Percentiles rank a stretch among this genome's conserved stretches.
These are phyloP conservation scores for Patellaria atrata DNA, from an alignment of 495 filamentous ascomycete species.

Conservation along the genomic window DNA sequence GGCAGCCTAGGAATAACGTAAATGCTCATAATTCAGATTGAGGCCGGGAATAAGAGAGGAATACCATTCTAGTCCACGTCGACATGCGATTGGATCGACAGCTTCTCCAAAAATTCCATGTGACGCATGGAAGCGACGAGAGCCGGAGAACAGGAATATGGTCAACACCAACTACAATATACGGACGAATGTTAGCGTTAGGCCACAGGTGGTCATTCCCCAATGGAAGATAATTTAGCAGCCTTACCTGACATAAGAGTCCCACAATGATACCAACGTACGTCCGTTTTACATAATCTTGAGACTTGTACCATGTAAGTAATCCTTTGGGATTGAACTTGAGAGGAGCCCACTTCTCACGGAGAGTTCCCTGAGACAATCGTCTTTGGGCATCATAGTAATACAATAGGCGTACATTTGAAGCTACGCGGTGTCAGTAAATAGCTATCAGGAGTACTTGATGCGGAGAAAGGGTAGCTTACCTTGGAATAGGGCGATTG, in stretches of 20 bases:
- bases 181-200: conserved; percentile 2
- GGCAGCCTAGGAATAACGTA: conserved; percentile 26
- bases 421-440: conserved; percentile 10
- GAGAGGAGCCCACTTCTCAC: conserved; percentile 3
- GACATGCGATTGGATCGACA: conserved; percentile 16
- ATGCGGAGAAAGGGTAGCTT: background rate
- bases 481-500: conserved; percentile 57
- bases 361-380: conserved; percentile 2
- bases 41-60: background rate
- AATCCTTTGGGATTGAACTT: no score
- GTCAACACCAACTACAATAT: conserved; percentile 35
- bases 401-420: conserved; percentile 19
- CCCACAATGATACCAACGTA: conserved; percentile 36
- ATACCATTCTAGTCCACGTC: conserved; percentile 25
- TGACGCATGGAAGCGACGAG: conserved; percentile 45
- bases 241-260: conserved; percentile 36
- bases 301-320: conserved; percentile 23
- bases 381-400: conserved; percentile 19
- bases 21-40: background rate
- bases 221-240: no score
- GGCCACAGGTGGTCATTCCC: background rate
- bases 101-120: conserved; percentile 40
- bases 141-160: conserved; percentile 47
- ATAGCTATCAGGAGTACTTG: background rate
- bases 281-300: conserved; percentile 34